phyloP scores from a whole-genome alignment of 2,329 filamentous ascomycete genomes.

The Huntiella bhutanensis region DNA sequence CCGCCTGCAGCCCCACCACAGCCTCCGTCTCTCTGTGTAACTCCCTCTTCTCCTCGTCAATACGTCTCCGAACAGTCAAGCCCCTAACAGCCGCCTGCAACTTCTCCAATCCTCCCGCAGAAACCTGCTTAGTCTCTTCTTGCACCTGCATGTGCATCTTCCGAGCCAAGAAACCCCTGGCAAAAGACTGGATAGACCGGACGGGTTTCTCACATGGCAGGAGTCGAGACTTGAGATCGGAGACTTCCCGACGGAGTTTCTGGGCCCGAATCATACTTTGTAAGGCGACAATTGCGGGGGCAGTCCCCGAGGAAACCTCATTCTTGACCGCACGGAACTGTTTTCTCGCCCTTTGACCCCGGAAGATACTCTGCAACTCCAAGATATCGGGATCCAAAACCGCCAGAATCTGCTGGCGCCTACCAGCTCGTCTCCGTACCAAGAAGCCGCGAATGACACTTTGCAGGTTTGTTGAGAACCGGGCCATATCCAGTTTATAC shows the following conservation, averaged over 20 bases:
- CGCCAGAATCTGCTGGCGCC: constrained; percentile 49
- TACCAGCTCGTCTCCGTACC: constrained; percentile 41
- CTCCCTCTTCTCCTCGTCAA: constrained; percentile 33
- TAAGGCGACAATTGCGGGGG: constrained; percentile 49
- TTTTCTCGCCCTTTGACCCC: constrained; percentile 5
- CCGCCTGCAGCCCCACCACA: constrained; percentile 52
- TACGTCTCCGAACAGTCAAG: constrained; percentile 34
- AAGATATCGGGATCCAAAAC: constrained; percentile 53
- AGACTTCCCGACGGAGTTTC: constrained; percentile 41
- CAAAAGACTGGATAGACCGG: constrained; percentile 43
- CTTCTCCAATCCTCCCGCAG: constrained; percentile 29
- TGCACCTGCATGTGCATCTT: constrained; percentile 36
- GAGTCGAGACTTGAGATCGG: constrained; percentile 37
- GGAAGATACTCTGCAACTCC: constrained; percentile 47
- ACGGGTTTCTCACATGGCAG: constrained; percentile 43
- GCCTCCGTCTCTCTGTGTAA: constrained; percentile 50
- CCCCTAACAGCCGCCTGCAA: constrained; percentile 44
- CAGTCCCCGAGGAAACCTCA: constrained; percentile 3
- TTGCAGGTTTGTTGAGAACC: constrained; percentile 63
- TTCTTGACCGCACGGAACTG: constrained; percentile 7
- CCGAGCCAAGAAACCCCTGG: constrained; percentile 48
- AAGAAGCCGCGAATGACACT: constrained; percentile 60
- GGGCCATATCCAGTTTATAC: constrained; percentile 68
- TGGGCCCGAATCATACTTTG: constrained; percentile 64
- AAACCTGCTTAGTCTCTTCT: constrained; percentile 31